Base-by-base conservation (phyloP, 2,329 filamentous ascomycete genomes). In the Claviceps spartinae region DNA sequence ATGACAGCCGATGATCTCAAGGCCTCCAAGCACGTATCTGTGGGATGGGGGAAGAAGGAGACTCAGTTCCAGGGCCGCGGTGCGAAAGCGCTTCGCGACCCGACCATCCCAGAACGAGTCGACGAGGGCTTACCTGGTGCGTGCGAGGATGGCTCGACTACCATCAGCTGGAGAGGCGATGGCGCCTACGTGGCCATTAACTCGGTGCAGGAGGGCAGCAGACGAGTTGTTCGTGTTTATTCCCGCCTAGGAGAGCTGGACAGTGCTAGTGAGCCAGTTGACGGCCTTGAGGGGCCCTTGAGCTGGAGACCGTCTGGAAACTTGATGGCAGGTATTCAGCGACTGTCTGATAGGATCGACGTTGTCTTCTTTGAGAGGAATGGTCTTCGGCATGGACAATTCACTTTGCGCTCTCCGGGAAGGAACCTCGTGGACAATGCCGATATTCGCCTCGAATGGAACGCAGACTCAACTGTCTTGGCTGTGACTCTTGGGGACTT, bases 11-110 rank as follows among this genome's bases (percentile, higher is more conserved):
- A 90, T 45, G 91, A 95, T 67, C 77, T 95, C 56, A 85, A 85
- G 60, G 80, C 82, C n/a, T 97, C 86, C 26, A 93, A 85, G 65
- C 90, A 96, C 72, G 93, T 96, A 53, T 94, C 89, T 20, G 91
- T 98, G 22, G 93, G 93, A 48, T 98, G 93, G 93, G 93, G 93
- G 54, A 97, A 97, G 72, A 88, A 86, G 64, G 93, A 98, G 69
- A 98, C 93, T 0, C 93, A 98, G 66, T 98, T 98, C 66, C 87
- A 96, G 63, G 93, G 93, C 49, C 88, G 87, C 61, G 82, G 90
- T 56, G 91, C 90, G 53, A 82, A 81, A 69, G 89, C 89, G 20
- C 73, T 97, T 57, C 80, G 88, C 51, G 93, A 98, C 66, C 93
- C 93, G 16, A 98, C 93, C 9, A 87, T 98, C 58, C 93, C 93